Percentiles rank a stretch among this genome's conserved stretches.
These are phyloP conservation scores for Tolypocladium inflatum DNA, from an alignment of 2,329 filamentous ascomycete genomes.

Conservation along the genomic window DNA sequence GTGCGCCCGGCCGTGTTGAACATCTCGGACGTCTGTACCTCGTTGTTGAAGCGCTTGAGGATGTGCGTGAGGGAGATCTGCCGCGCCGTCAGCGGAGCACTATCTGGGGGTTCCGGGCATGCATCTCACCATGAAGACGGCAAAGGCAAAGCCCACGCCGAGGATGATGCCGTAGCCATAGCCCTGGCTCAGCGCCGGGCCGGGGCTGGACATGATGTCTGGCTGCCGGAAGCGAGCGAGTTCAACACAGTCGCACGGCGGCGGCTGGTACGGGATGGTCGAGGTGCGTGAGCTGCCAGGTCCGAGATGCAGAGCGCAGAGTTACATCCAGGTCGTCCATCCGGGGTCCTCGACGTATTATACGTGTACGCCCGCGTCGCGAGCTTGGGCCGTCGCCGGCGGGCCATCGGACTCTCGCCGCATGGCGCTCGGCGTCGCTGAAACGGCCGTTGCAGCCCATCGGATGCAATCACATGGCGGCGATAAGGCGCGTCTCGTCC, in stretches of 20 bases:
- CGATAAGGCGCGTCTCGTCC: neutral
- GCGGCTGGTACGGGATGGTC: neutral
- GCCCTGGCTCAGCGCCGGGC: slow-evolving; percentile 41
- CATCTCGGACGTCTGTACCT: slow-evolving; percentile 85
- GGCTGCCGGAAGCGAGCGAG: neutral
- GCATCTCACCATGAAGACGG: slow-evolving; percentile 51
- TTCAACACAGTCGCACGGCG: neutral
- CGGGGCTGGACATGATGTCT: slow-evolving; percentile 7
- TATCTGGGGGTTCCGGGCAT: neutral
- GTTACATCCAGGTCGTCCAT: neutral
- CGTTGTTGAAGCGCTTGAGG: slow-evolving; percentile 50
- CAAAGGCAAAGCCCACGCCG: slow-evolving; percentile 64
- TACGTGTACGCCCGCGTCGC: neutral
- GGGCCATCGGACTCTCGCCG: neutral
- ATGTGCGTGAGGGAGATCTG: slow-evolving; percentile 60
- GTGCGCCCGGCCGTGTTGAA: slow-evolving; percentile 83
- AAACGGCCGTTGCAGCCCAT: neutral
- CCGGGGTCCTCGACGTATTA: neutral
- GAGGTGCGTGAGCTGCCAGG: neutral
- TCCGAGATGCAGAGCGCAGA: neutral
- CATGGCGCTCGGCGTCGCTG: neutral
- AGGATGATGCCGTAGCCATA: slow-evolving; percentile 73
- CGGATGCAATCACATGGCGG: neutral
- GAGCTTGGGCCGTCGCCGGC: neutral
- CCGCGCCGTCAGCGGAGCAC: too few relatives aligned